phyloP scores from a whole-genome alignment of 2,329 filamentous ascomycete genomes.

The Coniella vitis region DNA sequence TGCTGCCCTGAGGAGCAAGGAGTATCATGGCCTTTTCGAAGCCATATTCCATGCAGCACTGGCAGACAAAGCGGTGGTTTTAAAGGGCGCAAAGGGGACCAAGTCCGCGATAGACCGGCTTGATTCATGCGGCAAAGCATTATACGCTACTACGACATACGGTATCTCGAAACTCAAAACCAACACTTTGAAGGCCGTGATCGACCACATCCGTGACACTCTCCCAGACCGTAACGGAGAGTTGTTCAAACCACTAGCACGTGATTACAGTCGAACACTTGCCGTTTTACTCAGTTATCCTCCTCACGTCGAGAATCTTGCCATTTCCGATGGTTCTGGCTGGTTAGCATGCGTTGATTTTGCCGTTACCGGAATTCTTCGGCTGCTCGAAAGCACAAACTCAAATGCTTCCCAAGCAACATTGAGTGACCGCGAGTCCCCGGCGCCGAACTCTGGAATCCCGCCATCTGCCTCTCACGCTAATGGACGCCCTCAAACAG shows the following conservation, averaged over 20 bases:
- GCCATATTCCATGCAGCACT: conserved; percentile 64
- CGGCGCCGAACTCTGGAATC: conserved; percentile 5
- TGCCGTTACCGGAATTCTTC: conserved; percentile 55
- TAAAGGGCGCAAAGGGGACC: conserved; percentile 40
- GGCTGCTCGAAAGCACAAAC: conserved; percentile 39
- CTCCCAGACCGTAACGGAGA: conserved; percentile 55
- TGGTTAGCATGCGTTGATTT: conserved; percentile 70
- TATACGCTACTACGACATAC: conserved; percentile 66
- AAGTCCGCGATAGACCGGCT: conserved; percentile 51
- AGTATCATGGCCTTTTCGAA: conserved; percentile 78
- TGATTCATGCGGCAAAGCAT: conserved; percentile 59
- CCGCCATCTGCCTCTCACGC: conserved; percentile 8
- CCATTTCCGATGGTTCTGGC: conserved; percentile 39
- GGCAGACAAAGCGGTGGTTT: conserved; percentile 59
- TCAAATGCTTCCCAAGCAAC: neutral
- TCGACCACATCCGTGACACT: conserved; percentile 75
- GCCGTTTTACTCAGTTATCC: conserved; percentile 62
- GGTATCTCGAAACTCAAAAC: conserved; percentile 61
- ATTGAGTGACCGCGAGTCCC: conserved; percentile 21
- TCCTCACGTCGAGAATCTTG: conserved; percentile 74
- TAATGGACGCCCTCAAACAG: conserved; percentile 14
- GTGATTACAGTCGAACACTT: conserved; percentile 74
- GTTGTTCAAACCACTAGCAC: conserved; percentile 61
- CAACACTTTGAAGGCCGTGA: conserved; percentile 71
- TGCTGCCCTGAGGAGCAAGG: conserved; percentile 59